phyloP scores from a whole-genome alignment of 2,329 filamentous ascomycete species.

The Aspergillus costaricaensis region DNA sequence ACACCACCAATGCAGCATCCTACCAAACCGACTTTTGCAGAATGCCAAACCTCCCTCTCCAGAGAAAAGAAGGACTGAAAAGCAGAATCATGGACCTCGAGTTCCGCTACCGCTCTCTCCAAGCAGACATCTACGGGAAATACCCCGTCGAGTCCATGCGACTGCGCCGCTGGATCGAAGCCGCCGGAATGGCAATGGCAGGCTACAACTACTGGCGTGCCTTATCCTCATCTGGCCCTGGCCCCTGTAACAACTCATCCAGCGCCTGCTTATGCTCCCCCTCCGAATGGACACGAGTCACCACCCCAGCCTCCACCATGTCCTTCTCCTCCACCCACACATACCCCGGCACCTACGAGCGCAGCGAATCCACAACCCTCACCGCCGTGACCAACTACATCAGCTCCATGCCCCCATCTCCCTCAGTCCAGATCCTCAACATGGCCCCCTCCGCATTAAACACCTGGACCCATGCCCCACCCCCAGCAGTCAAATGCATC shows the following conservation, averaged over 20 bases:
- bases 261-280: background rate
- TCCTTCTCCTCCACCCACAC: background rate
- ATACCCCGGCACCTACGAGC: background rate
- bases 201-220: conserved; percentile 8
- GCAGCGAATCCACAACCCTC: background rate
- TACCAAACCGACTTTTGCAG: background rate
- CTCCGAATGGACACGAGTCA: background rate
- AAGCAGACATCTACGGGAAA: background rate
- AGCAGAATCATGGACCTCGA: background rate
- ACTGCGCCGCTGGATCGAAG: conserved; percentile 6
- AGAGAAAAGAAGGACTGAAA: background rate
- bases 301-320: background rate
- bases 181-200: background rate
- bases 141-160: conserved; percentile 5
- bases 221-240: background rate
- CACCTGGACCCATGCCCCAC: background rate
- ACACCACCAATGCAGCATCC: background rate
- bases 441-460: background rate
- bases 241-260: background rate
- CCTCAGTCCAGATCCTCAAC: background rate
- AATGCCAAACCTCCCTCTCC: background rate
- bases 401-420: background rate
- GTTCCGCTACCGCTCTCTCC: background rate
- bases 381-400: conserved; percentile 7
- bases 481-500: background rate